Evolutionary conservation across 768 basidiomycete species (phyloP).

Genomic region (Mycena latifolia): DNA sequence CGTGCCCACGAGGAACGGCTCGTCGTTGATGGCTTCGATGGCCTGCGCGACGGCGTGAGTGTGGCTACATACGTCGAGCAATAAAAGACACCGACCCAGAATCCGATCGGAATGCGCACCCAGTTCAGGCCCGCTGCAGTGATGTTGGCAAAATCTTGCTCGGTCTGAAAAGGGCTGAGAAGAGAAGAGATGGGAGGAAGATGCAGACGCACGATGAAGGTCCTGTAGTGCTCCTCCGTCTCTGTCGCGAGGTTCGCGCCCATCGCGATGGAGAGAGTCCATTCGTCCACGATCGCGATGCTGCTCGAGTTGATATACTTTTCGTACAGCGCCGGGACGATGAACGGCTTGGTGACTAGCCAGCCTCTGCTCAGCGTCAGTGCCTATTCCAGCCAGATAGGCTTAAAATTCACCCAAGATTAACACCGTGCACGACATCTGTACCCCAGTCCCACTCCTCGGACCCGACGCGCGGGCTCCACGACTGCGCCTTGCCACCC

Average conservation of each 20-base stretch:
- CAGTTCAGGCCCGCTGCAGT: slow-evolving; percentile 89
- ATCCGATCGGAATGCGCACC: slow-evolving; percentile 87
- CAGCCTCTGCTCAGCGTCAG: slow-evolving; percentile 52
- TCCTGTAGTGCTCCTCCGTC: slow-evolving; percentile 86
- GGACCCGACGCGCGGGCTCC: slow-evolving; percentile 79
- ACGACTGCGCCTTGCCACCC: slow-evolving; percentile 83
- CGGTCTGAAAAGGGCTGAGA: slow-evolving; percentile 61
- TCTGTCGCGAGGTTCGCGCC: slow-evolving; percentile 72
- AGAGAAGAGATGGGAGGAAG: not conserved
- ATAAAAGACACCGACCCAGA: slow-evolving; percentile 61
- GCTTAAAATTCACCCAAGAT: slow-evolving; percentile 62
- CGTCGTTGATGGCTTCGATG: slow-evolving; percentile 78
- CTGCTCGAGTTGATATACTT: slow-evolving; percentile 61
- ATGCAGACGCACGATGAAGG: slow-evolving; percentile 84
- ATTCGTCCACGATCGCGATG: slow-evolving; percentile 73
- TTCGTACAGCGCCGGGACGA: slow-evolving; percentile 77
- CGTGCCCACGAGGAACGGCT: slow-evolving; percentile 85
- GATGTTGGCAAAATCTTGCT: slow-evolving; percentile 78
- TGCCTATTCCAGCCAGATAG: slow-evolving; percentile 24
- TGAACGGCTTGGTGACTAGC: slow-evolving; percentile 84
- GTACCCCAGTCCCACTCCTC: slow-evolving; percentile 80
- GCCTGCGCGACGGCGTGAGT: slow-evolving; percentile 48
- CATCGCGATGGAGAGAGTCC: slow-evolving; percentile 80
- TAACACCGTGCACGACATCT: slow-evolving; percentile 67
- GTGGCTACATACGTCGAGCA: too few species aligned